Evolutionary conservation across 2,329 filamentous ascomycete species (phyloP), one percentile per base, ranked within the genome.

Genomic region (Microsporum audouinii): DNA sequence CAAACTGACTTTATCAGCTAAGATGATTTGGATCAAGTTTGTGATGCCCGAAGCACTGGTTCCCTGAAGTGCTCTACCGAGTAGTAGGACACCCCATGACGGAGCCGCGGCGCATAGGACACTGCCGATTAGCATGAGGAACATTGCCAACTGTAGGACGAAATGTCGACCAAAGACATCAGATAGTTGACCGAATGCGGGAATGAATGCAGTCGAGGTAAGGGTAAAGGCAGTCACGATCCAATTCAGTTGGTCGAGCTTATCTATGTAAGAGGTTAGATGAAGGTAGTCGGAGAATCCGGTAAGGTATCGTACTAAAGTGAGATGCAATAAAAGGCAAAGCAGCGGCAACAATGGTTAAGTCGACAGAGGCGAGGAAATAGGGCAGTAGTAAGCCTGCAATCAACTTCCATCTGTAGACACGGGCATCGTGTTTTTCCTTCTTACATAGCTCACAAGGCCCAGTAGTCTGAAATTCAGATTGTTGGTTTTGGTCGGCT

Each of bases 201-300:
- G 85, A 6, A 88, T 84, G 65, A 87, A 88, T 0, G 84, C 81
- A 1, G 85, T 84, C 0, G 83, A 82, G 0, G 84, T 85, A 12
- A 89, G 75, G 59, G 84, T 88, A 71, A 87, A 88, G 5, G 84
- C 78, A 0, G 85, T 85, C 17, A 88, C 81, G 67, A 89, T 86
- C 84, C 84, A 88, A 67, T 86, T 87, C 1, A 86, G 76, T 66
- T 85, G 80, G 17, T 80, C 77, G 3, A 83, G 68, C 67, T 83
- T 69, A 63, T 78, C 79, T 80, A 61, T 10, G 1, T 31, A 14
- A 5, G 6, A 55, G 33, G 45, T 29, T 36, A 45, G 34, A 63
- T 57, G 55, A 27, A 41, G 17, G 7, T 7, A 41, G n/a, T 10
- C n/a, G 5, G 36, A 14, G 38, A 60, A 58, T 31, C 5, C 3